phyloP scores from a whole-genome alignment of 176 grass and related monocot species.

The Areca catechu region DNA sequence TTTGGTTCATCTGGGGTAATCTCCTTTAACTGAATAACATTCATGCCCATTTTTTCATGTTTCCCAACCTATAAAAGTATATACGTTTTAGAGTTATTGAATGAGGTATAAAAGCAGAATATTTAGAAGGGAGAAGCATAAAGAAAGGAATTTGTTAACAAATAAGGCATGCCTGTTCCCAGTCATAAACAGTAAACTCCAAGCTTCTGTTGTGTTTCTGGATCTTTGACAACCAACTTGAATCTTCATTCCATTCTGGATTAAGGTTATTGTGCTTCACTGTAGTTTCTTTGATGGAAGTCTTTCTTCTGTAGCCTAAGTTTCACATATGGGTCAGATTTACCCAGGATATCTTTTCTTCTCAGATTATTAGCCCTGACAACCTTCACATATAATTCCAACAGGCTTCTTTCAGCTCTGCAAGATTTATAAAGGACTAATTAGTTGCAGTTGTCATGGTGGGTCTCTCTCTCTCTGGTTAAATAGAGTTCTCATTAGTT shows the following conservation, averaged over 20 bases:
- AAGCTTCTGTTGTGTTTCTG: constrained; percentile 63
- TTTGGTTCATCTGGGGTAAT: constrained; percentile 54
- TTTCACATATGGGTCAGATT: constrained; percentile 80
- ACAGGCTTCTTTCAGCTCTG: constrained; percentile 62
- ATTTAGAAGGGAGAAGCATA: no score
- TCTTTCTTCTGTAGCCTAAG: constrained; percentile 54
- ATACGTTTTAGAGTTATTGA: no score
- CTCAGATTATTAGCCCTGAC: constrained; percentile 45
- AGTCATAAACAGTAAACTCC: constrained; percentile 59
- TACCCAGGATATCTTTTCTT: constrained; percentile 76
- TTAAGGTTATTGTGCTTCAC: constrained; percentile 66
- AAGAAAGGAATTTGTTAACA: constrained; percentile 2
- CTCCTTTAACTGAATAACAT: constrained; percentile 50
- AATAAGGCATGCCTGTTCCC: constrained; percentile 61
- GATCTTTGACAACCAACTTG: constrained; percentile 68
- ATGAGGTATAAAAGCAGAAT: no score
- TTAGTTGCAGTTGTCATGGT: not conserved
- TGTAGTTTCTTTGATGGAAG: constrained; percentile 59
- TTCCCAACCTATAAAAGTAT: constrained; percentile 43
- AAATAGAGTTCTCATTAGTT: no score
- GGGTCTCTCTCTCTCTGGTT: no score
- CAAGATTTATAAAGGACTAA: constrained; percentile 16
- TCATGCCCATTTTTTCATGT: constrained; percentile 82
- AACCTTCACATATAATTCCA: constrained; percentile 61
- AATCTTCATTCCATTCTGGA: constrained; percentile 82